Conservation (phyloP, 495 filamentous ascomycete species). For the Penicillium mononematosum region DNA sequence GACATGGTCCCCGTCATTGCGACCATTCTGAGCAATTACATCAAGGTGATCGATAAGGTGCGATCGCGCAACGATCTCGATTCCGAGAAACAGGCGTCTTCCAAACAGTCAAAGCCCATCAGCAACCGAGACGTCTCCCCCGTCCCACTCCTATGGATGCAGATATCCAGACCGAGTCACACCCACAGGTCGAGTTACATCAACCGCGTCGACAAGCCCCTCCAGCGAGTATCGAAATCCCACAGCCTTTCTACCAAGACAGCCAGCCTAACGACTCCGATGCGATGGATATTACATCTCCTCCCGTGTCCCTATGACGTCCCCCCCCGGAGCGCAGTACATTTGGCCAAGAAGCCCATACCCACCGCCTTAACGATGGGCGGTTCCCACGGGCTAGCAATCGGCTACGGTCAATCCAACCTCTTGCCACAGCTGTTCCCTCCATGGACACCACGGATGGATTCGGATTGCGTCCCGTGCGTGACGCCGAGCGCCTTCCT, state of each 20-base stretch:
- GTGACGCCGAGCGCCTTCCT: slow-evolving; percentile 81
- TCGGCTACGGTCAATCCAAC: slow-evolving; percentile 60
- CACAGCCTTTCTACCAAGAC: slow-evolving; percentile 54
- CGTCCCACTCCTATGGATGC: slow-evolving; percentile 7
- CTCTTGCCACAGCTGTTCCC: slow-evolving; percentile 65
- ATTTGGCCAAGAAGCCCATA: slow-evolving; percentile 54
- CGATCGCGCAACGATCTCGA: slow-evolving; percentile 78
- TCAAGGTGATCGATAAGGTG: slow-evolving; percentile 88
- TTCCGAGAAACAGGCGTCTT: slow-evolving; percentile 48
- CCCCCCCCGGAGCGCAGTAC: slow-evolving; percentile 73
- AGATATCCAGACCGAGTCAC: slow-evolving; percentile 39
- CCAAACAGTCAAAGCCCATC: slow-evolving; percentile 41
- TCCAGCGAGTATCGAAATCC: slow-evolving; percentile 73
- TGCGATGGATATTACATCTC: slow-evolving; percentile 61
- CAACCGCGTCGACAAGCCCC: slow-evolving; percentile 63
- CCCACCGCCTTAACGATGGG: slow-evolving; percentile 56
- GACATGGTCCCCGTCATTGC: slow-evolving; percentile 99
- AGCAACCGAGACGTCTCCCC: slow-evolving; percentile 25
- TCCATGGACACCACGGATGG: slow-evolving; percentile 73
- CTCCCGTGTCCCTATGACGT: slow-evolving; percentile 68
- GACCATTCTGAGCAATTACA: slow-evolving; percentile 98
- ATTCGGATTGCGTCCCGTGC: slow-evolving; percentile 75
- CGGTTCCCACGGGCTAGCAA: slow-evolving; percentile 45
- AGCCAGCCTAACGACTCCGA: slow-evolving; percentile 48
- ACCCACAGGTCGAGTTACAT: slow-evolving; percentile 44